Base-by-base conservation (phyloP, 2,329 filamentous ascomycete species). In the Trichoderma polysporum region DNA sequence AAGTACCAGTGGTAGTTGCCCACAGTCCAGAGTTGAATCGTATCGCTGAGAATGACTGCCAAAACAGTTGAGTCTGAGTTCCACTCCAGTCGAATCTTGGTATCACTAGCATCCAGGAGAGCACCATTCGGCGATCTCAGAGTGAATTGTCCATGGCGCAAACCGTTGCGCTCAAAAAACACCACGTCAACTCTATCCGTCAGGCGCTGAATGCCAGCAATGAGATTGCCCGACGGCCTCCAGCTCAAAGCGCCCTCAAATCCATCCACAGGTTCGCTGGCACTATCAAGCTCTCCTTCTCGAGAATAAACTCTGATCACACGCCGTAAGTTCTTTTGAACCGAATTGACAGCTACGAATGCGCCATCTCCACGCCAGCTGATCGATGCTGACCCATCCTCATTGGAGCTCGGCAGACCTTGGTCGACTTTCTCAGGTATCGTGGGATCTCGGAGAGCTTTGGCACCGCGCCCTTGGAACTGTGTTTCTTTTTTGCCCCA, bases 401-500 rank as follows among this genome's bases (percentile, higher is more conserved):
- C 95, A n/a, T 85, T 81, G 8, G 83, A 74, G 74, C 92, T 96
- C 17, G 94, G 80, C 8, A 88, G 81, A 47, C 95, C 95, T 75
- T 94, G 88, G 74, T 98, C 95, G 19, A 97, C 86, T 75, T 90
- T 92, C 76, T 98, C 94, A 0, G 95, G 95, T 71, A 99, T 92
- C 10, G 95, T 99, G 17, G 95, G 95, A 77, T 99, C 95, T 63
- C 92, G 87, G 70, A 98, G 82, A 22, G 93, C 93, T 79, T 88
- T 89, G 66, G 94, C 94, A 69, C 94, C 88, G 74, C 92, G 93
- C 59, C 95, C 95, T 75, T 97, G 92, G 77, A 99, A 99, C 77
- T 99, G 95, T 0, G 95, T 99, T 79, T 99, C 95, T 76, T 91
- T 93, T 82, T 98, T 98, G 68, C 95, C 95, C 95, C 95, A 99